Evolutionary conservation across 2,329 filamentous ascomycete genomes (phyloP).

Genomic region (Pestalotiopsis sp.): DNA sequence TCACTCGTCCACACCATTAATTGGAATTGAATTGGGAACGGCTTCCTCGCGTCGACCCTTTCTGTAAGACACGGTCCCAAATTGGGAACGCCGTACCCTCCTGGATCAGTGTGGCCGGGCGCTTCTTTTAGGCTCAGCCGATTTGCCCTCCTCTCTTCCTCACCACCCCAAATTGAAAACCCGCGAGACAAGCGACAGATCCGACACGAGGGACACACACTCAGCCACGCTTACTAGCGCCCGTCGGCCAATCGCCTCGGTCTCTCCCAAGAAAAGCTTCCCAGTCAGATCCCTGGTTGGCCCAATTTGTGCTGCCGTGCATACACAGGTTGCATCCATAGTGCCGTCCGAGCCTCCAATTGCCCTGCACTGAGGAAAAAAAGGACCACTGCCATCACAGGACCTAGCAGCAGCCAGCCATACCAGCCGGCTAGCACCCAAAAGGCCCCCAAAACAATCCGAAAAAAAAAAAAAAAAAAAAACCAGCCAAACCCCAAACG

Average conservation of each 20-base stretch:
- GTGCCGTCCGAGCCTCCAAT: not conserved
- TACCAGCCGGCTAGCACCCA: not conserved
- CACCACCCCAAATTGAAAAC: not conserved
- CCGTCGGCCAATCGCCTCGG: slow-evolving; percentile 9
- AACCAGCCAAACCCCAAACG: too few species aligned
- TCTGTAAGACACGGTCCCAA: slow-evolving; percentile 8
- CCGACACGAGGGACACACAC: slow-evolving; percentile 16
- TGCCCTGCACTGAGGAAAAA: not conserved
- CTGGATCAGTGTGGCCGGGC: slow-evolving; percentile 11
- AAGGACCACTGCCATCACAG: not conserved
- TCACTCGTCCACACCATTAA: not conserved
- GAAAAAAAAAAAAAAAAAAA: not conserved
- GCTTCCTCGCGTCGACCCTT: not conserved
- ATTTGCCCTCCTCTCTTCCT: slow-evolving; percentile 12
- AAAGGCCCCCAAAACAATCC: not conserved
- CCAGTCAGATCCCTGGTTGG: not conserved
- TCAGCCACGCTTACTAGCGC: slow-evolving; percentile 18
- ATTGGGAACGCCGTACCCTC: not conserved
- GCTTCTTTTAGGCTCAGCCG: slow-evolving; percentile 3
- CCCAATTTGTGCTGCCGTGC: not conserved
- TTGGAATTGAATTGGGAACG: not conserved
- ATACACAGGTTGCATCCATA: not conserved
- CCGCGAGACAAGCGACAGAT: slow-evolving; percentile 13
- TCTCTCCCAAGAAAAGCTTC: not conserved
- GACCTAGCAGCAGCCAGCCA: not conserved